Conservation (phyloP, 768 basidiomycete species). For the Psilocybe subaeruginosa region DNA sequence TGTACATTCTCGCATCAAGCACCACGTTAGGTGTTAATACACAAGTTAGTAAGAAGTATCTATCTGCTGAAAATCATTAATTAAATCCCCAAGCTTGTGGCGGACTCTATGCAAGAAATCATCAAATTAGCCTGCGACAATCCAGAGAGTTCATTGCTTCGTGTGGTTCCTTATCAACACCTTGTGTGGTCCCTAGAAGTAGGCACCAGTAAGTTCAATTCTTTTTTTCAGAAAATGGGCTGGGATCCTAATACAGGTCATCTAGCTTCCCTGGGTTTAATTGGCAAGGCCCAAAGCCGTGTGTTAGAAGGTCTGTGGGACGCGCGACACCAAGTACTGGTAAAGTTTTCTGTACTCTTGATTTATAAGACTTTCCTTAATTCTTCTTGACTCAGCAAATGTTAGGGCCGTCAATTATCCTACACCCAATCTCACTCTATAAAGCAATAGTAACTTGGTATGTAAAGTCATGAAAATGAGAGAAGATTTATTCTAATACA, state of each 20-base stretch:
- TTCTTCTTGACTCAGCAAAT: constrained; percentile 14
- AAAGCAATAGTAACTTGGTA: constrained; percentile 44
- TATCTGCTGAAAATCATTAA: neutral
- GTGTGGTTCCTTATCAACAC: constrained; percentile 58
- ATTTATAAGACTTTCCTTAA: neutral
- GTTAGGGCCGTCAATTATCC: constrained; percentile 43
- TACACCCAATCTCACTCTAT: constrained; percentile 46
- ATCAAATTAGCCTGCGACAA: constrained; percentile 40
- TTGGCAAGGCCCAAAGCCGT: constrained; percentile 36
- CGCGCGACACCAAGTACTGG: constrained; percentile 19
- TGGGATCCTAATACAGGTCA: constrained; percentile 25
- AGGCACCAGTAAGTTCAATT: constrained; percentile 37
- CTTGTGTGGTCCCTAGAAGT: constrained; percentile 53
- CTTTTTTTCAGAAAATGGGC: neutral
- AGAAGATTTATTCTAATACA: neutral
- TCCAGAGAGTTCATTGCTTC: constrained; percentile 37
- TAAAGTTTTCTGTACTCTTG: constrained; percentile 17
- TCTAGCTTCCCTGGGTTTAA: constrained; percentile 14
- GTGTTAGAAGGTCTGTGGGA: constrained; percentile 61
- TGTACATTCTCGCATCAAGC: constrained; percentile 32
- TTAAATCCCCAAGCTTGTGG: constrained; percentile 4
- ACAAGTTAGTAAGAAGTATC: constrained; percentile 1
- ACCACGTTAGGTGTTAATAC: neutral
- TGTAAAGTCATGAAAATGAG: constrained; percentile 7
- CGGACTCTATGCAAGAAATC: constrained; percentile 32